phyloP scores from a whole-genome alignment of 192 early-diverging fungal species.

The Polychytrium aggregatum region DNA sequence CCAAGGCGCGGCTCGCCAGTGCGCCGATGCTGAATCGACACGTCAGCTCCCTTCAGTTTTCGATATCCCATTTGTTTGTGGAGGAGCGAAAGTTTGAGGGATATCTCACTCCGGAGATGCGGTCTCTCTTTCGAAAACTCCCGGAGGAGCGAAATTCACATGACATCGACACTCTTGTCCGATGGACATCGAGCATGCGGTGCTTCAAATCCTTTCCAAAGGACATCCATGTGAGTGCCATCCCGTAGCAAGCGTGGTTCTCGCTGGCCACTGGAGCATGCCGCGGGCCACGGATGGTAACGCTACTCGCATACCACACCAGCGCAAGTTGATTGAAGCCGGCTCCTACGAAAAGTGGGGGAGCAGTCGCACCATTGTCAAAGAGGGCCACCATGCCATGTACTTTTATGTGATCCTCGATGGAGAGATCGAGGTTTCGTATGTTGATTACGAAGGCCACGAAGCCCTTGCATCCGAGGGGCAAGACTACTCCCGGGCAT shows the following conservation, averaged over 20 bases:
- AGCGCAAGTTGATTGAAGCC: conserved; percentile 13
- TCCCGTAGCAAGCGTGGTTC: too few relatives aligned
- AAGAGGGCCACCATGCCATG: conserved; percentile 16
- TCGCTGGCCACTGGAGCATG: too few relatives aligned
- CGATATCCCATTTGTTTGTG: conserved; percentile 21
- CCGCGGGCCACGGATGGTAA: too few relatives aligned
- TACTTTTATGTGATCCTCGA: conserved; percentile 26
- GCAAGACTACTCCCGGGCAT: conserved; percentile 16
- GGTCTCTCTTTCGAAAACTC: conserved; percentile 19
- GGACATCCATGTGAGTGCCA: too few relatives aligned
- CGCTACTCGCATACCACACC: too few relatives aligned
- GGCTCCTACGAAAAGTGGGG: conserved; percentile 24
- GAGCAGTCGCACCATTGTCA: conserved; percentile 14
- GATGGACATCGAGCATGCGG: too few relatives aligned
- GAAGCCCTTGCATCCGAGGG: background rate
- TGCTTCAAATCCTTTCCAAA: too few relatives aligned
- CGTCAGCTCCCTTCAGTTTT: too few relatives aligned
- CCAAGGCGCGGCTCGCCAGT: background rate
- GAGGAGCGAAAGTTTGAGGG: conserved; percentile 22
- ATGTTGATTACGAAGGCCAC: conserved; percentile 9
- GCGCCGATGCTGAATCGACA: conserved; percentile 10
- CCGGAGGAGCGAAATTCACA: conserved; percentile 4
- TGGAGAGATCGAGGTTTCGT: conserved; percentile 26
- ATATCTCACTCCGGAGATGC: conserved; percentile 18
- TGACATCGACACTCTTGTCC: conserved; percentile 16